A percentile compares a stretch with the other conserved stretches of the same genome.
Conservation (phyloP, 257 asterid genomes). For the Solanum bukasovii region DNA sequence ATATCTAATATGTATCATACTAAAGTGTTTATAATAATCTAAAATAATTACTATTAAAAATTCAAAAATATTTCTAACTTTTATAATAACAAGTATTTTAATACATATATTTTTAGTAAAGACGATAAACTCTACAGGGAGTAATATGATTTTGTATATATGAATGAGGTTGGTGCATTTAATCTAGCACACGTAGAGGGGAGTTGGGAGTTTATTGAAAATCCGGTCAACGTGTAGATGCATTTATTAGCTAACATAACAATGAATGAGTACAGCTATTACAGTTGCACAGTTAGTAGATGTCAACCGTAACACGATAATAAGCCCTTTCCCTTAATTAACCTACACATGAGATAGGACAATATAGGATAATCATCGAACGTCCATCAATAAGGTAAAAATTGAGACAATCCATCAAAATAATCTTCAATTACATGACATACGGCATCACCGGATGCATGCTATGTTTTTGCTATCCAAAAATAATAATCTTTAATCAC, state of each 20-base stretch:
- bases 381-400: no score
- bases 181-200: neutral
- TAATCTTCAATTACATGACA: no score
- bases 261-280: neutral
- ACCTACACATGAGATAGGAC: neutral
- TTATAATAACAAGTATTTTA: no score
- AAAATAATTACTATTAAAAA: neutral
- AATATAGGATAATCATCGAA: neutral
- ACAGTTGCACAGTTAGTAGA: neutral
- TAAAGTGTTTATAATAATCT: neutral
- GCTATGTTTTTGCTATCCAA: no score
- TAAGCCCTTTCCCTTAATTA: neutral
- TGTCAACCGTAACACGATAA: neutral
- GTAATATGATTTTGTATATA: neutral
- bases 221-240: neutral
- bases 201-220: neutral
- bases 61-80: neutral
- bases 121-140: neutral
- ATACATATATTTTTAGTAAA: no score
- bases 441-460: no score
- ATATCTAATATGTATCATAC: no score
- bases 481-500: no score
- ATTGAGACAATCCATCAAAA: neutral
- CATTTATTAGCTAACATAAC: neutral
- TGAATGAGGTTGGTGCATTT: neutral